Evolutionary conservation across 495 filamentous ascomycete species (phyloP).

Genomic region (Jackrogersella minutella): DNA sequence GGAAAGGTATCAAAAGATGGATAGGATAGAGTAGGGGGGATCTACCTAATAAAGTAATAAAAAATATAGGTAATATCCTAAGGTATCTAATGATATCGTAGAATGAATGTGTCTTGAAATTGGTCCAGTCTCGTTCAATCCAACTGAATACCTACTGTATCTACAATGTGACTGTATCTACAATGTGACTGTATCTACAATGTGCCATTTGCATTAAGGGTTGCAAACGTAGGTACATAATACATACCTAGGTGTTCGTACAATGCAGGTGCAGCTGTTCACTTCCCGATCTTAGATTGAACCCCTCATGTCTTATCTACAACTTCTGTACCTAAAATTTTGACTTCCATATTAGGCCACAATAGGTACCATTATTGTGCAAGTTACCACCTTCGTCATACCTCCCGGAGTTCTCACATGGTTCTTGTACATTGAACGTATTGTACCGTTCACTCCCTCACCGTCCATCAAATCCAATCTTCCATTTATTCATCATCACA

Average conservation of each 20-base stretch:
- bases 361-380: neutral
- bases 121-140: too few species aligned
- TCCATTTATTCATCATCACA: constrained; percentile 1
- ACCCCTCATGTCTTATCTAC: constrained; percentile 20
- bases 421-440: constrained; percentile 1
- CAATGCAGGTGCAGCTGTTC: constrained; percentile 4
- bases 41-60: too few species aligned
- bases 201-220: too few species aligned
- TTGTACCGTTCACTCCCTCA: constrained; percentile 7
- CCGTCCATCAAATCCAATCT: constrained; percentile 2
- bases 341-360: neutral
- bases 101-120: too few species aligned
- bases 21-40: too few species aligned
- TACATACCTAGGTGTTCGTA: neutral
- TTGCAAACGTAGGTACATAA: too few species aligned
- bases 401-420: neutral
- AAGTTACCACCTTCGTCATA: constrained; percentile 23
- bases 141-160: too few species aligned
- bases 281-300: neutral
- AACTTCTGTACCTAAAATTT: neutral
- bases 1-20: neutral
- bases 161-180: too few species aligned
- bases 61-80: too few species aligned
- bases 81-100: too few species aligned
- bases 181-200: too few species aligned